These are phyloP conservation scores for Leccinum imitatum DNA, from an alignment of 768 basidiomycete genomes.

Conservation along the genomic window DNA sequence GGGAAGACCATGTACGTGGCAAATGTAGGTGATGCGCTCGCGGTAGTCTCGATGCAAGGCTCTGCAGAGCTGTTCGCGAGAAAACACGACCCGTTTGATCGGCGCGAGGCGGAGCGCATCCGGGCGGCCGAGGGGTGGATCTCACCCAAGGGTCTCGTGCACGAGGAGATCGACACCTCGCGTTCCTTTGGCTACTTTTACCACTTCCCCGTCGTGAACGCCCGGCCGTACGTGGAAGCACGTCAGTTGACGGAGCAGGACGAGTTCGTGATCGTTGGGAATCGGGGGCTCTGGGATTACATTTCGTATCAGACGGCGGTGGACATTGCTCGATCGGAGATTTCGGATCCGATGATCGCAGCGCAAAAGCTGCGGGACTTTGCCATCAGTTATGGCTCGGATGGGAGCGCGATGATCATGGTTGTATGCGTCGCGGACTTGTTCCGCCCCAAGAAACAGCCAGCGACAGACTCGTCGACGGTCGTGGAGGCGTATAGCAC, in stretches of 20 bases:
- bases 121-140: constrained; percentile 93
- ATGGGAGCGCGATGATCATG: constrained; percentile 97
- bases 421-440: constrained; percentile 83
- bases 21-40: constrained; percentile 85
- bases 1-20: constrained; percentile 83
- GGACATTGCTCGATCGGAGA: constrained; percentile 83
- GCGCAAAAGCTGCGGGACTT: constrained; percentile 97
- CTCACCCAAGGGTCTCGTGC: constrained; percentile 85
- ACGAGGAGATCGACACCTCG: constrained; percentile 90
- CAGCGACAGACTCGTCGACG: constrained; percentile 28
- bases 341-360: constrained; percentile 77
- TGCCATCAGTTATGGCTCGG: constrained; percentile 94
- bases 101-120: constrained; percentile 82
- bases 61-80: constrained; percentile 70
- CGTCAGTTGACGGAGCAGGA: constrained; percentile 78
- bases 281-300: constrained; percentile 90
- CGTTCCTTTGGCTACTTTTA: constrained; percentile 93
- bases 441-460: constrained; percentile 57
- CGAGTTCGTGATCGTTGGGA: constrained; percentile 95
- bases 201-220: constrained; percentile 86
- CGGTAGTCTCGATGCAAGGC: constrained; percentile 80
- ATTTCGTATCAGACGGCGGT: constrained; percentile 95
- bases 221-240: constrained; percentile 73
- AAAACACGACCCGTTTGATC: constrained; percentile 89
- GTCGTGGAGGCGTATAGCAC: constrained; percentile 38